Conservation (phyloP, 768 basidiomycete genomes). For the Boletus huronensis region DNA sequence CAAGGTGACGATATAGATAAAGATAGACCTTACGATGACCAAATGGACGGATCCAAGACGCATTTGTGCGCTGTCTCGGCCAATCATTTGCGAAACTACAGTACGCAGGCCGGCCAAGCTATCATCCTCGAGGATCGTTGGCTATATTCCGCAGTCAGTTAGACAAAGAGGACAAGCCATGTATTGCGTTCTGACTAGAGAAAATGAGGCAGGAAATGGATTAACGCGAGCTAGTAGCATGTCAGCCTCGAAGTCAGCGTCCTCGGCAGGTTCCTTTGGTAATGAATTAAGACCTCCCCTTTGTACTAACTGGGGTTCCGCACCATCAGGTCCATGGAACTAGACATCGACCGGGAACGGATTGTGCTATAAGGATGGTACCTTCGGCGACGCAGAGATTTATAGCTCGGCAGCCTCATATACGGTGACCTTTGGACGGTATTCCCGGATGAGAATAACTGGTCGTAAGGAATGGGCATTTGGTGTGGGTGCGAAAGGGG, state of each 20-base stretch:
- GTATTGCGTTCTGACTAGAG: slow-evolving; percentile 13
- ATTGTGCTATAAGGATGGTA: slow-evolving; percentile 21
- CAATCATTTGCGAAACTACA: slow-evolving; percentile 20
- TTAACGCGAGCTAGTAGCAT: not conserved
- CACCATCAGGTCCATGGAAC: slow-evolving; percentile 9
- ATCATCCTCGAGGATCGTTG: slow-evolving; percentile 17
- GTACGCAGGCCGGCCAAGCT: slow-evolving; percentile 17
- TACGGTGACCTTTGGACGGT: slow-evolving; percentile 4
- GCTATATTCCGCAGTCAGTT: slow-evolving; percentile 11
- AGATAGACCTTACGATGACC: slow-evolving; percentile 15
- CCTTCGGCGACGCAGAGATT: slow-evolving; percentile 14
- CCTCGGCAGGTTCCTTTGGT: slow-evolving; percentile 14
- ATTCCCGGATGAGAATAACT: slow-evolving; percentile 8
- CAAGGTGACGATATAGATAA: not conserved
- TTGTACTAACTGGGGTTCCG: not conserved
- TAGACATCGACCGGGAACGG: not conserved
- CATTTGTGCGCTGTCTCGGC: slow-evolving; percentile 9
- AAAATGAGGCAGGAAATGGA: slow-evolving; percentile 3
- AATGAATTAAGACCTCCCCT: slow-evolving; percentile 3
- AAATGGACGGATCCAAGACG: slow-evolving; percentile 19
- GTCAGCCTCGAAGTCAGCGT: slow-evolving; percentile 6
- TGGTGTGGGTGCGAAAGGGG: not conserved
- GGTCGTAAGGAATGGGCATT: slow-evolving; percentile 24
- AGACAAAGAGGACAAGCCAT: not conserved
- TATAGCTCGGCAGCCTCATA: slow-evolving; percentile 24